Base-by-base conservation (phyloP, 768 basidiomycete species). In the Flagelloscypha sp. region DNA sequence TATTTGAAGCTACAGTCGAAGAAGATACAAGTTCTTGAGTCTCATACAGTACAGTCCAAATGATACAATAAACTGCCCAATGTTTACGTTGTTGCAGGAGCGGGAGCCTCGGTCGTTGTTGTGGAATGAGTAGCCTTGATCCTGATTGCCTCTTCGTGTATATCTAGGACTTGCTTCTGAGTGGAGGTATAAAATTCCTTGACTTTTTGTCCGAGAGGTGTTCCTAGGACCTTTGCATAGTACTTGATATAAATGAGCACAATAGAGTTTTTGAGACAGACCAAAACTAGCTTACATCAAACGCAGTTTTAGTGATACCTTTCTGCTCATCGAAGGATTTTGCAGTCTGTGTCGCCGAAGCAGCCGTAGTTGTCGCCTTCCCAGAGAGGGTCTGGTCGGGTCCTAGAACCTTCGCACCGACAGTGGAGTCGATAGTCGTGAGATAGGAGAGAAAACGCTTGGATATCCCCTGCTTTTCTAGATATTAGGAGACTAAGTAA, bases 111-210 rank as follows among this genome's bases (percentile, higher is more conserved):
- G 8, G 48, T 33, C 15, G 43, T 27, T 19, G 46, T 43, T 2
- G 54, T 38, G 49, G 83, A 79, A 45, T 84, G 71, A 37, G 65
- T 56, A 18, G 68, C 70, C 18, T 79, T 76, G 49, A 97, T 87
- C 20, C 93, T 76, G 41, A 68, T 65, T 2, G 93, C 93, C 59
- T 97, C 93, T 50, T 92, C 87, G 52, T 95, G 92, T 31, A 97
- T 92, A 52, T 97, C 92, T 13, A 72, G 49, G 18, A 88, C 79
- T 57, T 93, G 86, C 63, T 95, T 97, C 13, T 79, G 69, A 6
- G 89, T 93, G 28, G 62, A 60, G 10, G 93, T 94, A 66, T 95
- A 97, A 66, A 95, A 97, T 1, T 60, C 49, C 19, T 64, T 58
- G 39, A 95, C 85, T 49, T 74, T 79, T 61, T 79, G 72, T 8